Percentiles rank a stretch among this genome's conserved stretches.
Conservation (phyloP, 192 early-diverging fungal genomes). For the Coemansia sp. region DNA sequence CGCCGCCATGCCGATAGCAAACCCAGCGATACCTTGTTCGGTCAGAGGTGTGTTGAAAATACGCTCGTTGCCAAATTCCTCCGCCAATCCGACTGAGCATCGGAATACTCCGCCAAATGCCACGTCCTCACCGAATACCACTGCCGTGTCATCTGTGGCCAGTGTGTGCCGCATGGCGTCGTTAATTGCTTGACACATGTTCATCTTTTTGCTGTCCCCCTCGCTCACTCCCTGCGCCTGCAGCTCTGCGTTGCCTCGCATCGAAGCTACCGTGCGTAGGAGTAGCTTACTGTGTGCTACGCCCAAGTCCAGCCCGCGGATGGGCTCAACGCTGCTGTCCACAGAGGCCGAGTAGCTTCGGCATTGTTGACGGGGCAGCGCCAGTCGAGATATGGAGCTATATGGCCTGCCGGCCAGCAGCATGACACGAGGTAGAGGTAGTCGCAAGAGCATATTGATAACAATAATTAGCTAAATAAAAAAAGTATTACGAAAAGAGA, state of each 20-base stretch:
- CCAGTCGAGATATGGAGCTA: neutral
- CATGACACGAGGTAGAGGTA: neutral
- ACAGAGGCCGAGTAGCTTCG: slow-evolving; percentile 47
- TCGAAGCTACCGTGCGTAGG: slow-evolving; percentile 71
- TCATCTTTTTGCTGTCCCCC: slow-evolving; percentile 73
- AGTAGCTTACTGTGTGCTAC: slow-evolving; percentile 82
- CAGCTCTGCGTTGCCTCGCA: slow-evolving; percentile 74
- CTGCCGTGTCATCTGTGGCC: slow-evolving; percentile 85
- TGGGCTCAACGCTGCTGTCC: slow-evolving; percentile 60
- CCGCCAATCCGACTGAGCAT: slow-evolving; percentile 87
- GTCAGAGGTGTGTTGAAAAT: slow-evolving; percentile 97
- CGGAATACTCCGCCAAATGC: slow-evolving; percentile 98
- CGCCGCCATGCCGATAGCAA: slow-evolving; percentile 93
- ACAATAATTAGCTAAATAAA: neutral
- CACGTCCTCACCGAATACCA: slow-evolving; percentile 98
- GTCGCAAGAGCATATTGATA: neutral
- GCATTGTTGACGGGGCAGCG: neutral
- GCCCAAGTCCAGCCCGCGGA: slow-evolving; percentile 83
- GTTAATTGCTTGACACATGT: slow-evolving; percentile 94
- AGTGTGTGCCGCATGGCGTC: slow-evolving; percentile 91
- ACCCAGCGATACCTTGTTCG: slow-evolving; percentile 96
- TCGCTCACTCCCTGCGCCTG: slow-evolving; percentile 60
- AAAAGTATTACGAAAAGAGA: neutral
- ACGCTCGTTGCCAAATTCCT: slow-evolving; percentile 88
- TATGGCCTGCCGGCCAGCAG: neutral